These are phyloP conservation scores for Diaporthe helianthi DNA, from an alignment of 2,329 filamentous ascomycete species.

Conservation along the genomic window DNA sequence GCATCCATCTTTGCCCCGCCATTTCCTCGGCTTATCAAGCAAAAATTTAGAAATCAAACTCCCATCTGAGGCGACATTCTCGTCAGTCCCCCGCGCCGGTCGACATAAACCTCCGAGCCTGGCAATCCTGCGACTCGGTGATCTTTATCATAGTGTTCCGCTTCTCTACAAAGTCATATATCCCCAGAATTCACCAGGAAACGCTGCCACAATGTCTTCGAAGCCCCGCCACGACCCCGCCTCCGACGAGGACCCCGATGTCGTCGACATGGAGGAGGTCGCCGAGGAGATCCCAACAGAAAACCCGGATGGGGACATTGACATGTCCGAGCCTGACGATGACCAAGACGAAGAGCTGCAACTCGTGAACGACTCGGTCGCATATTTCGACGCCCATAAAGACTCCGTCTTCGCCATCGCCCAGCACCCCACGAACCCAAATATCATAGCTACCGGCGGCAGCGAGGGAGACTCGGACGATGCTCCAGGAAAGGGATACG, in stretches of 20 bases:
- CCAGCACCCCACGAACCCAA: constrained; percentile 81
- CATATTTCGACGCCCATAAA: constrained; percentile 88
- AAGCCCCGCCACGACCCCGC: constrained; percentile 49
- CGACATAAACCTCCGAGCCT: constrained; percentile 1
- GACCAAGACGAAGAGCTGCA: constrained; percentile 72
- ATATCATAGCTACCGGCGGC: constrained; percentile 87
- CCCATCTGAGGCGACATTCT: background rate
- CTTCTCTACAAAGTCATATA: background rate
- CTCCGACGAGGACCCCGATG: constrained; percentile 68
- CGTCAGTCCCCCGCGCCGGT: background rate
- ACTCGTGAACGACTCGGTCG: constrained; percentile 89
- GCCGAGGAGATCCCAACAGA: constrained; percentile 75
- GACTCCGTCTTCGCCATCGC: constrained; percentile 96
- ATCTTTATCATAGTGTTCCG: too few species aligned
- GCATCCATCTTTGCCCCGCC: constrained; percentile 28
- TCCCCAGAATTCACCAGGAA: background rate
- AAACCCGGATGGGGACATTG: constrained; percentile 54
- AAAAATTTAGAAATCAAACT: constrained; percentile 35
- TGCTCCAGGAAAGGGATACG: constrained; percentile 79
- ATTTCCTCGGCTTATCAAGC: constrained; percentile 34
- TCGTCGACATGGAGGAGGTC: constrained; percentile 79
- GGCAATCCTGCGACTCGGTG: too few species aligned
- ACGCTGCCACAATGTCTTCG: constrained; percentile 35
- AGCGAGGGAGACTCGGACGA: constrained; percentile 66
- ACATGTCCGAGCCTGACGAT: constrained; percentile 40